Conservation (phyloP, 2,329 filamentous ascomycete genomes). For the Coniochaeta hoffmannii region DNA sequence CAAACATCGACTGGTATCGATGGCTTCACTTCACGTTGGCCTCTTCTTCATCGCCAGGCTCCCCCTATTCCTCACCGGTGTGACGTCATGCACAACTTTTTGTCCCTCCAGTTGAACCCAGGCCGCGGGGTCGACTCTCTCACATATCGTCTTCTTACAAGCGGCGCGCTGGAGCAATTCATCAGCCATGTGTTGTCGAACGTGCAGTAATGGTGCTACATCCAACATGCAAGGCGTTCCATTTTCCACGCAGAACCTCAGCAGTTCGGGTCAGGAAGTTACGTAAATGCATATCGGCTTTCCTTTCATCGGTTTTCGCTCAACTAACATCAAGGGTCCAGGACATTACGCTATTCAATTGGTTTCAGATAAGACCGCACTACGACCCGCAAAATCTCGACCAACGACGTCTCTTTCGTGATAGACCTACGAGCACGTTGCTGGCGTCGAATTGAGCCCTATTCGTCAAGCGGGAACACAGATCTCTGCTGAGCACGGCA, state of each 20-base stretch:
- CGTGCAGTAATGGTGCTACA: background rate
- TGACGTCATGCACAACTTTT: background rate
- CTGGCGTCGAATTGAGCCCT: constrained; percentile 1
- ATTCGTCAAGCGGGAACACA: background rate
- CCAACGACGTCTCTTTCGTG: constrained; percentile 3
- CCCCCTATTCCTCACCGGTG: background rate
- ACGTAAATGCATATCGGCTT: constrained; percentile 3
- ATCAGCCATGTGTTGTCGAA: background rate
- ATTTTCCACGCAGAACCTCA: background rate
- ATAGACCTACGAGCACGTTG: background rate
- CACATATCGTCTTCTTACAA: background rate
- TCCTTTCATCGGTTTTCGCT: background rate
- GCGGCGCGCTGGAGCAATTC: background rate
- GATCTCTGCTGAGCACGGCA: background rate
- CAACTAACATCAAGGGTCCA: background rate
- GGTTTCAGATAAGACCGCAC: constrained; percentile 11
- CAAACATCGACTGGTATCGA: background rate
- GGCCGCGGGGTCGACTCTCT: too few relatives aligned
- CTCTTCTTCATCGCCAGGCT: background rate
- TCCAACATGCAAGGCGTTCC: background rate
- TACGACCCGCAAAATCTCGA: constrained; percentile 3
- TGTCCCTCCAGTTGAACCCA: background rate
- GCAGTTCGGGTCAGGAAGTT: background rate
- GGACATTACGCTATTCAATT: constrained; percentile 12
- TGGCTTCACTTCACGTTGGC: background rate